Conservation (phyloP, 2,329 filamentous ascomycete genomes). For the Fusarium marasasianum region DNA sequence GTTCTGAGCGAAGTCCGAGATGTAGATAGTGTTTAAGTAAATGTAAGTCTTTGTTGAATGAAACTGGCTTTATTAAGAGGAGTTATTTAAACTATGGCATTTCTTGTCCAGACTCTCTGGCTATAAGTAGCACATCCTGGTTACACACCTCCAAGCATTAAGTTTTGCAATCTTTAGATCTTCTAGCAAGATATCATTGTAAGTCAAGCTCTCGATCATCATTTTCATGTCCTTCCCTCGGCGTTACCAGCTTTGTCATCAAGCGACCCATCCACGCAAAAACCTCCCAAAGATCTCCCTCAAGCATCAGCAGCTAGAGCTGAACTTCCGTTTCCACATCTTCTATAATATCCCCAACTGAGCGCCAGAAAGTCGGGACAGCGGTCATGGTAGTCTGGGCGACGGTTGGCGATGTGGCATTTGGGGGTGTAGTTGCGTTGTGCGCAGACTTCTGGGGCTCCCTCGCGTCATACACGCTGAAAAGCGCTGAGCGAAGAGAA, state of each 20-base stretch:
- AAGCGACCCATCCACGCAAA: neutral
- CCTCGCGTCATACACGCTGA: neutral
- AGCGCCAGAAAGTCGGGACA: fast-evolving
- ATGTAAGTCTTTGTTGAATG: neutral
- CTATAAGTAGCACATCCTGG: neutral
- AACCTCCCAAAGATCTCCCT: neutral
- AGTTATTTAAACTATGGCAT: neutral
- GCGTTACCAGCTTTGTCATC: neutral
- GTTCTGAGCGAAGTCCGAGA: too few relatives aligned
- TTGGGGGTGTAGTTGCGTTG: fast-evolving
- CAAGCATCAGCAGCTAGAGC: neutral
- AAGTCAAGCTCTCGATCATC: neutral
- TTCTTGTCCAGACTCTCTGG: too few relatives aligned
- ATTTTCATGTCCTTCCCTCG: neutral
- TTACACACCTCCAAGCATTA: neutral
- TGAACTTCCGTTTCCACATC: neutral
- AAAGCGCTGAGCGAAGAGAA: neutral
- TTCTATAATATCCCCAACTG: fast-evolving
- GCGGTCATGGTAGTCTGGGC: fast-evolving
- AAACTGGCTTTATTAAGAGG: neutral
- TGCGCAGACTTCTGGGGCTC: too few relatives aligned
- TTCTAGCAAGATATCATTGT: neutral
- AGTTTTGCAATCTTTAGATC: neutral
- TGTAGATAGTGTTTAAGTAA: fast-evolving
- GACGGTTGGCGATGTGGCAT: fast-evolving